Evolutionary conservation across 495 filamentous ascomycete species (phyloP).

Genomic region (Arthonia radiata): DNA sequence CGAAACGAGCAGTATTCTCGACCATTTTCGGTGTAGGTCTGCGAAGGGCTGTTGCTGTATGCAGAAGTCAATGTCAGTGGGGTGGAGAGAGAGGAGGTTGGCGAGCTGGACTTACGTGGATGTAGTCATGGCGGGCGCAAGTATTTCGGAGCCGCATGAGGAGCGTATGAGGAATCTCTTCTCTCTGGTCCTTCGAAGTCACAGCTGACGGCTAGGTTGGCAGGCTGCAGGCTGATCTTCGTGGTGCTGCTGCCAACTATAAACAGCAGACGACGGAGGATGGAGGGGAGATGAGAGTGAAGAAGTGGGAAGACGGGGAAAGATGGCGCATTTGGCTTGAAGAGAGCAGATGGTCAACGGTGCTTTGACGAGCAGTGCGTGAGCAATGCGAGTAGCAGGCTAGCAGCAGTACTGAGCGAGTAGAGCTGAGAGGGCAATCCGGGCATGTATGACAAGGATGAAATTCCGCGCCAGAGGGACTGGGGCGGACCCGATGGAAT

Average conservation of each 20-base stretch:
- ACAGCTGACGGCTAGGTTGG: slow-evolving; percentile 6
- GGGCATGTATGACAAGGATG: too few relatives aligned
- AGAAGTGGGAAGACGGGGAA: slow-evolving; percentile 3
- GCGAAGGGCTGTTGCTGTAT: too few relatives aligned
- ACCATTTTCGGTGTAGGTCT: slow-evolving; percentile 28
- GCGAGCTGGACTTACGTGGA: slow-evolving; percentile 2
- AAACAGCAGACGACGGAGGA: slow-evolving; percentile 5
- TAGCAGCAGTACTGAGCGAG: too few relatives aligned
- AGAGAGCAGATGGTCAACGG: too few relatives aligned
- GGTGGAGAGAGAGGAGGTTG: slow-evolving; percentile 4
- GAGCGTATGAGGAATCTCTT: slow-evolving; percentile 5
- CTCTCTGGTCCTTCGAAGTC: slow-evolving; percentile 8
- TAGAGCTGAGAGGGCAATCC: too few relatives aligned
- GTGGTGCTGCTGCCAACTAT: slow-evolving; percentile 4
- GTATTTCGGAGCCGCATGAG: slow-evolving; percentile 5
- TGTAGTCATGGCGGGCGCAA: slow-evolving; percentile 4
- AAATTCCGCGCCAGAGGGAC: too few relatives aligned
- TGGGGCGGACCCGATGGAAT: too few relatives aligned
- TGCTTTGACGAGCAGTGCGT: too few relatives aligned
- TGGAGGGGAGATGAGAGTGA: slow-evolving; percentile 5
- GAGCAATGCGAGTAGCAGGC: too few relatives aligned
- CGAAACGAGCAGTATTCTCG: slow-evolving; percentile 29
- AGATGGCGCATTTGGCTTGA: too few relatives aligned
- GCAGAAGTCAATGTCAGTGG: slow-evolving; percentile 6
- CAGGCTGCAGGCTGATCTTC: slow-evolving; percentile 1